Evolutionary conservation across 1,284 basidiomycete genomes (phyloP).

Genomic region (Cutaneotrichosporon sp.): DNA sequence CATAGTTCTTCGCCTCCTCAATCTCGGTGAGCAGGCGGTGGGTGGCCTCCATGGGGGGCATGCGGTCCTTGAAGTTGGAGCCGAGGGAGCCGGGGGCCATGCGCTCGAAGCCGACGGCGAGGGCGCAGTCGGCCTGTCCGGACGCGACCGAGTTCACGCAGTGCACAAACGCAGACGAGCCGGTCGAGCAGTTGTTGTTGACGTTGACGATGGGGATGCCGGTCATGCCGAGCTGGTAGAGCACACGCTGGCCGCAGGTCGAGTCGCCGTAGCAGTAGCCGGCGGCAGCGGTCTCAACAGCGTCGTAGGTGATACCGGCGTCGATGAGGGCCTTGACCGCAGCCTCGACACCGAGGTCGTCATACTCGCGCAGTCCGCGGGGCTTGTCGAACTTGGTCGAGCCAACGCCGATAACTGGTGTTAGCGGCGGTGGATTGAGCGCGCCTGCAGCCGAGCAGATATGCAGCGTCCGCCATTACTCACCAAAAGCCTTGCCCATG

Average conservation of each 20-base stretch:
- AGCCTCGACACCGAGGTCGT: slow-evolving; percentile 20
- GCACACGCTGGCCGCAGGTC: slow-evolving; percentile 20
- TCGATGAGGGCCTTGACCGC: slow-evolving; percentile 21
- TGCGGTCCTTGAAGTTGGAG: slow-evolving; percentile 14
- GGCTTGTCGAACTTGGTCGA: slow-evolving; percentile 26
- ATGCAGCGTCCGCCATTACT: not conserved
- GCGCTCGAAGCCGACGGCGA: slow-evolving; percentile 21
- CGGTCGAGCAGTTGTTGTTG: slow-evolving; percentile 24
- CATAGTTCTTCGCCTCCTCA: slow-evolving; percentile 16
- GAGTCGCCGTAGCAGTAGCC: slow-evolving; percentile 22
- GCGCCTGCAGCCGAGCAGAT: too few relatives aligned
- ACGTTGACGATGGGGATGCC: slow-evolving; percentile 20
- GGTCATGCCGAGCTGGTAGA: slow-evolving; percentile 23
- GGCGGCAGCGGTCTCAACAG: slow-evolving; percentile 13
- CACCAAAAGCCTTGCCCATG: slow-evolving; percentile 1
- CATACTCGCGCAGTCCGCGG: slow-evolving; percentile 19
- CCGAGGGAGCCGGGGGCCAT: slow-evolving; percentile 19
- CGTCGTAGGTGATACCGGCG: slow-evolving; percentile 19
- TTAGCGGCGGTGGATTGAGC: not conserved
- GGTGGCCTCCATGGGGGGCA: slow-evolving; percentile 13
- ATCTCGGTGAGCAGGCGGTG: slow-evolving; percentile 11
- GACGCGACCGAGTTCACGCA: slow-evolving; percentile 10
- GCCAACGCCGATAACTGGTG: slow-evolving; percentile 20
- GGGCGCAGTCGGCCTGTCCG: slow-evolving; percentile 18
- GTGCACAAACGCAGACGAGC: slow-evolving; percentile 15